phyloP scores from a whole-genome alignment of 2,329 filamentous ascomycete species.

The Ceratocystis lukuohia region DNA sequence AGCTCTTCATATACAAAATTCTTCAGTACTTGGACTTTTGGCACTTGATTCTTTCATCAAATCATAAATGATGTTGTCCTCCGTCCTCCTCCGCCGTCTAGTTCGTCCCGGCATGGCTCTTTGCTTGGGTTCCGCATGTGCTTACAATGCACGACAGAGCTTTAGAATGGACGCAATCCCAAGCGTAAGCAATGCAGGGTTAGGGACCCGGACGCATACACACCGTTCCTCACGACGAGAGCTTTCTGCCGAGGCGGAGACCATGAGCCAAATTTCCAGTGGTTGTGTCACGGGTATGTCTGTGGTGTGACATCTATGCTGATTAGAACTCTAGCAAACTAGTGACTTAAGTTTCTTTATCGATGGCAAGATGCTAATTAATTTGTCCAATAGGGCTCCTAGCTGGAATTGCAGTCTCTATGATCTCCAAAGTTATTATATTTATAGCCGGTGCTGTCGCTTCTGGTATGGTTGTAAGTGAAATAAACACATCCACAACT shows the following conservation, averaged over 20 bases:
- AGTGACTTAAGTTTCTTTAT: neutral
- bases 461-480: slow-evolving; percentile 47
- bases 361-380: neutral
- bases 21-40: neutral
- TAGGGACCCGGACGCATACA: neutral
- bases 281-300: slow-evolving; percentile 39
- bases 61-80: neutral
- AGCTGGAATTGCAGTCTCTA: slow-evolving; percentile 50
- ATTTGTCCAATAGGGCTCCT: slow-evolving; percentile 37
- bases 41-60: neutral
- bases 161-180: slow-evolving; percentile 13
- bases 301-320: neutral
- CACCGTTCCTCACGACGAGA: neutral
- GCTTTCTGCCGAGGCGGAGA: slow-evolving; percentile 12
- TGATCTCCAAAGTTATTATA: slow-evolving; percentile 59
- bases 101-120: neutral
- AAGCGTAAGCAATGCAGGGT: neutral
- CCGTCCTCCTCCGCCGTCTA: neutral
- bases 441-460: slow-evolving; percentile 52
- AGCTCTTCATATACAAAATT: no score
- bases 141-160: neutral
- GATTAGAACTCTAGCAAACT: neutral
- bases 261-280: slow-evolving; percentile 35
- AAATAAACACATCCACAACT: neutral
- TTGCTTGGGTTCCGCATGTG: neutral